Evolutionary conservation across 2,329 filamentous ascomycete species (phyloP), one percentile per base, ranked within the genome.

Genomic region (Trichoderma sp.): DNA sequence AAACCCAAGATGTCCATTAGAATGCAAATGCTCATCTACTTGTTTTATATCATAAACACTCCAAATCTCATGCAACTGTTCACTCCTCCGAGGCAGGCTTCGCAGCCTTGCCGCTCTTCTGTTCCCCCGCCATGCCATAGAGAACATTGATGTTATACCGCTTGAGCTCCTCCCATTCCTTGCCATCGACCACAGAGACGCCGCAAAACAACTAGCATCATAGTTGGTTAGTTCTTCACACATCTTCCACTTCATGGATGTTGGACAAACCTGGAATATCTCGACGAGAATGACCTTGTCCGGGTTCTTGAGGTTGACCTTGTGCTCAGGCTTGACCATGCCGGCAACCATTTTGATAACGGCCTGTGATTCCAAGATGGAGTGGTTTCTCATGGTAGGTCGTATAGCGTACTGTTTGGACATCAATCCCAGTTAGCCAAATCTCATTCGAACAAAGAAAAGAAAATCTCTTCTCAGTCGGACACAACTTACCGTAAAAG

Each of bases 271-370:
- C 87, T 94, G 90, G 80, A 92, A 95, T 71, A 96, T 87, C 77
- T 96, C 93, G 71, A 96, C 89, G 73, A 95, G 82, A 75, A 96
- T 91, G 36, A 95, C 88, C 78, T 93, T 89, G 82, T 95, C 92
- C 39, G 93, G 92, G n/a, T 86, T 87, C 62, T 86, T 88, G n/a
- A 97, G 86, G 76, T 95, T 90, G 72, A 96, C 93, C 77, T 90
- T 92, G 81, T 96, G 93, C 51, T 86, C 86, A 11, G 86, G 83
- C 64, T 90, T 89, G 73, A 94, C 88, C 34, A 90, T 82, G 51
- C 84, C 83, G 5, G 92, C 93, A 74, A 95, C 86, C 74, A 87
- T 88, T 77, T 91, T 89, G 80, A 96, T 95, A 63, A 95, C 85
- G 21, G 84, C 84, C 74, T 91, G 88, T 72, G 92, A 88, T 75